These are phyloP conservation scores for Phascolomyces articulosus DNA, from an alignment of 371 early-diverging fungal species.

Conservation along the genomic window DNA sequence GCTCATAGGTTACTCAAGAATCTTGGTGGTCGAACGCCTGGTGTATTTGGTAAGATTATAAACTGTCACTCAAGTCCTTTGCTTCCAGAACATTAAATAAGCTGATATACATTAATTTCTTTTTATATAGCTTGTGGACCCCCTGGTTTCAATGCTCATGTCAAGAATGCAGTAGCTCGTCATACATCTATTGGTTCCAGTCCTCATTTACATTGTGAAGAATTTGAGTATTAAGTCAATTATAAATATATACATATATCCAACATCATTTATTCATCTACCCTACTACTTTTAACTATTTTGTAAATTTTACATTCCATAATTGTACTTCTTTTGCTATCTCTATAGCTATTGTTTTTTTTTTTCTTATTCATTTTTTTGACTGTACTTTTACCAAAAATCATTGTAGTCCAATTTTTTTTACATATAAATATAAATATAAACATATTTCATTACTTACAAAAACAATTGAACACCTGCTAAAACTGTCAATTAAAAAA, in stretches of 20 bases:
- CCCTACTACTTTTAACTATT: no score
- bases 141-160: conserved; percentile 25
- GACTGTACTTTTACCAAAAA: neutral
- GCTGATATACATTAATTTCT: neutral
- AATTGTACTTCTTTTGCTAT: no score
- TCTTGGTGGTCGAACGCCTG: conserved; percentile 11
- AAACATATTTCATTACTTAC: neutral
- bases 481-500: no score
- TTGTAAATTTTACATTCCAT: neutral
- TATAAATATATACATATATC: neutral
- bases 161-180: conserved; percentile 37
- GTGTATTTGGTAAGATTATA: conserved; percentile 37
- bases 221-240: conserved; percentile 34
- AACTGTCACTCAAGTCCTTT: neutral
- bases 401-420: no score
- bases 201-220: conserved; percentile 38
- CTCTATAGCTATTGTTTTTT: neutral
- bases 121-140: conserved; percentile 47
- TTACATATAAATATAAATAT: neutral
- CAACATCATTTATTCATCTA: neutral
- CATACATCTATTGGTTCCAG: conserved; percentile 7
- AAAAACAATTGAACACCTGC: neutral
- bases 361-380: neutral
- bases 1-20: conserved; percentile 11
- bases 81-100: neutral